These are phyloP conservation scores for Fusarium guadeloupense DNA, from an alignment of 2,329 filamentous ascomycete species.

Conservation along the genomic window DNA sequence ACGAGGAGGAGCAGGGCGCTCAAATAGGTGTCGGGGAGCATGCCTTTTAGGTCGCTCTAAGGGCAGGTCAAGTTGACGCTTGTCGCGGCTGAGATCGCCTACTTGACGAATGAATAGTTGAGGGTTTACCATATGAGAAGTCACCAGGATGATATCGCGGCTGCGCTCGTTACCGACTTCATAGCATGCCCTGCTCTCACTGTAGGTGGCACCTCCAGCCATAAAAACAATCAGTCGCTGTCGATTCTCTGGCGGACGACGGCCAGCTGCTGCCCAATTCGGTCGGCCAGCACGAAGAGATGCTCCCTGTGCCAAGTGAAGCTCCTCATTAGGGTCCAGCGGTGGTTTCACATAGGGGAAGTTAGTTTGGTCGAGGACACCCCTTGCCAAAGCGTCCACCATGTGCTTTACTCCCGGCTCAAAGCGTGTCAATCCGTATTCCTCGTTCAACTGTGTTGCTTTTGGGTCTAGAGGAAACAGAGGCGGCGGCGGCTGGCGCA, in stretches of 20 bases:
- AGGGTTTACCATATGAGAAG: slow-evolving; percentile 92
- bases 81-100: slow-evolving; percentile 79
- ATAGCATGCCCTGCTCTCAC: slow-evolving; percentile 89
- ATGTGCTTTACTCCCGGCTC: slow-evolving; percentile 84
- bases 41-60: slow-evolving; percentile 81
- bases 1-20: slow-evolving; percentile 69
- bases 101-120: slow-evolving; percentile 84
- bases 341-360: slow-evolving; percentile 82
- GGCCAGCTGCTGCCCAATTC: slow-evolving; percentile 89
- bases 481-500: slow-evolving; percentile 69
- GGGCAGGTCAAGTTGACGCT: slow-evolving; percentile 80
- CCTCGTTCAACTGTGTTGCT: slow-evolving; percentile 68
- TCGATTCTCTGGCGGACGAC: slow-evolving; percentile 77
- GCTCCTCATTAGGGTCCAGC: slow-evolving; percentile 68
- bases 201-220: slow-evolving; percentile 94
- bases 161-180: slow-evolving; percentile 77
- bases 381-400: slow-evolving; percentile 77
- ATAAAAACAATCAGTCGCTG: slow-evolving; percentile 94
- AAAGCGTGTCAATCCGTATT: slow-evolving; percentile 87
- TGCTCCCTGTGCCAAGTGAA: slow-evolving; percentile 66
- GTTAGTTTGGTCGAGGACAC: slow-evolving; percentile 69
- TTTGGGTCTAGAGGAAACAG: slow-evolving; percentile 76
- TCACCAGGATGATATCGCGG: slow-evolving; percentile 87
- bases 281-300: slow-evolving; percentile 92
- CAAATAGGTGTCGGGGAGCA: slow-evolving; percentile 86